Percentiles rank a stretch among this genome's conserved stretches.
Evolutionary conservation across 2,329 filamentous ascomycete genomes (phyloP).

Genomic region (Colletotrichum plurivorum): DNA sequence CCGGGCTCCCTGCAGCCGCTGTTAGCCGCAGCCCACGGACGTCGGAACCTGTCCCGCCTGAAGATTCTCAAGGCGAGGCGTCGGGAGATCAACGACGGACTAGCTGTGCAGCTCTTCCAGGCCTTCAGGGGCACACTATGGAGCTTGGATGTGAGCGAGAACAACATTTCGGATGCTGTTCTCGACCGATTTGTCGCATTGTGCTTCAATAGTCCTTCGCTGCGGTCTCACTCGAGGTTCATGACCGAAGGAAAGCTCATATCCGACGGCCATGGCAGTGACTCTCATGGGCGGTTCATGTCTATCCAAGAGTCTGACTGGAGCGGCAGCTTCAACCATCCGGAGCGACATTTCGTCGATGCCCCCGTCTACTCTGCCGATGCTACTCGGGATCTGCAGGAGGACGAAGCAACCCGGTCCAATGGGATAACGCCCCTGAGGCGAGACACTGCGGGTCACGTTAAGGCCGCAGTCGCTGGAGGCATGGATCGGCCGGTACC

Average conservation of each 20-base stretch:
- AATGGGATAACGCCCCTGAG: constrained; percentile 50
- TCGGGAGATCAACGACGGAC: constrained; percentile 61
- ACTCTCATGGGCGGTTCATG: constrained; percentile 57
- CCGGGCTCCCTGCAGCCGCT: constrained; percentile 59
- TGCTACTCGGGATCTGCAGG: constrained; percentile 44
- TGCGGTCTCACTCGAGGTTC: constrained; percentile 56
- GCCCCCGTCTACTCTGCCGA: constrained; percentile 58
- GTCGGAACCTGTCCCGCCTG: constrained; percentile 58
- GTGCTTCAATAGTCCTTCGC: constrained; percentile 50
- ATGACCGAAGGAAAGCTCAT: constrained; percentile 62
- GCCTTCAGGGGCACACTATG: constrained; percentile 60
- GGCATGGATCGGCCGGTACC: constrained; percentile 28
- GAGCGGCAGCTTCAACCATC: constrained; percentile 61
- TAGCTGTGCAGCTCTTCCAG: constrained; percentile 51
- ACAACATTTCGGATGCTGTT: constrained; percentile 63
- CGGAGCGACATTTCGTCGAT: constrained; percentile 64
- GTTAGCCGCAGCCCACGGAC: constrained; percentile 50
- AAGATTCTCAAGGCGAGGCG: constrained; percentile 66
- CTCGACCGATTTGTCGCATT: constrained; percentile 51
- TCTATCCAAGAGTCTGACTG: constrained; percentile 63
- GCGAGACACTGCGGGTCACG: constrained; percentile 50
- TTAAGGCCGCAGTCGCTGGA: constrained; percentile 46
- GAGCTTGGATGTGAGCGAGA: constrained; percentile 70
- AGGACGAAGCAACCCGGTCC: constrained; percentile 43
- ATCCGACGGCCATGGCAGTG: constrained; percentile 46